These are phyloP conservation scores for Platismatia glauca DNA, from an alignment of 495 filamentous ascomycete genomes.

Conservation along the genomic window DNA sequence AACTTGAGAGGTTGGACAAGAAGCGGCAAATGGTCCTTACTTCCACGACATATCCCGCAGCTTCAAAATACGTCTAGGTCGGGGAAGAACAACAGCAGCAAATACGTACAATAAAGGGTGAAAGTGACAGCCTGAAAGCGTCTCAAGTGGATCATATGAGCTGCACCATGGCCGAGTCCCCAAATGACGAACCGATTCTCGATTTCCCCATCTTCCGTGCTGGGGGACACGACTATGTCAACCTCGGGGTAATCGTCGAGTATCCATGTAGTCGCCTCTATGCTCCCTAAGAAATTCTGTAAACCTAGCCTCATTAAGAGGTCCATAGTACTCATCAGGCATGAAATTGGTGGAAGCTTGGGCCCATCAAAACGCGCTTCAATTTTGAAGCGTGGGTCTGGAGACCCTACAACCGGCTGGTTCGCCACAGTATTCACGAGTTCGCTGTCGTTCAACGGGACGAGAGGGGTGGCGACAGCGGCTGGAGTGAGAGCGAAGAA, in stretches of 20 bases:
- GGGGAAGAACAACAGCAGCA: background rate
- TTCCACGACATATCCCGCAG: background rate
- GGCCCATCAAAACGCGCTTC: background rate
- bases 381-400: background rate
- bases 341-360: background rate
- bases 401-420: background rate
- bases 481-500: background rate
- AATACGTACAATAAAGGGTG: background rate
- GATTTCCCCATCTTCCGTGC: background rate
- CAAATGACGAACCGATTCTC: background rate
- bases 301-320: background rate
- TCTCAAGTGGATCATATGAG: background rate
- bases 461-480: background rate
- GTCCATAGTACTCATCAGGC: background rate
- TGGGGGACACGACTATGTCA: background rate
- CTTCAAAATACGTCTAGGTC: background rate
- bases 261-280: too few species aligned
- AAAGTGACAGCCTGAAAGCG: background rate
- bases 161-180: background rate
- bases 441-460: background rate
- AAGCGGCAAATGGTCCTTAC: too few species aligned
- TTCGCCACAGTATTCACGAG: background rate
- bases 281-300: background rate
- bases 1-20: too few species aligned
- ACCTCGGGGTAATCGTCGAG: background rate